Base-by-base conservation (phyloP, 129 eudicot species). In the carrot (Daucus carota) region DNA sequence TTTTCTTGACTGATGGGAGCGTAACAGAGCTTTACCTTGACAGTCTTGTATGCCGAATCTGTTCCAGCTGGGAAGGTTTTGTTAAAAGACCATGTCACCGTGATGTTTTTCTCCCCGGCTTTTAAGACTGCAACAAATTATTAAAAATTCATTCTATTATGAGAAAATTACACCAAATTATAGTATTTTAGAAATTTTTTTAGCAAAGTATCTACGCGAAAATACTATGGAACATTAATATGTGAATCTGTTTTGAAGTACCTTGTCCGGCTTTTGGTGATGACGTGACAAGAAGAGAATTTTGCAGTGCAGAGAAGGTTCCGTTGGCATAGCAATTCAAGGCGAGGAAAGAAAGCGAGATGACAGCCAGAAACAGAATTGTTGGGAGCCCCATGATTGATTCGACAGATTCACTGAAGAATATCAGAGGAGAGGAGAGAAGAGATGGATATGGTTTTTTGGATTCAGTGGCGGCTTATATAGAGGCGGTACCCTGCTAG, bases 1-100 rank as follows among this genome's bases (percentile, higher is more conserved):
- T 88, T 94, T 67, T 70, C 47, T 71, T 92, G 96, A 84, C 96
- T 92, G 13, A 84, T 75, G 0, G 88, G 88, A 4, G 89, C 92
- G 17, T 83, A 88, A 75, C 94, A 92, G 18, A 92, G 92, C 80
- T 81, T 86, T 38, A 90, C 85, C 76, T 88, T 82, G 26, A 88
- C 77, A 2, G 87, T 90, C 77, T 82, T 85, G 86, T 90, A 92
- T 72, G 16, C 67, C 2, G 92, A 78, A 46, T 88, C 87, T 24
- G 86, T 74, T 24, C 78, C 88, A 31, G 75, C 73, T 41, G 82
- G 72, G 72, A 44, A 70, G 44, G 72, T 86, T 36, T 59, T 60
- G 88, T 86, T 84, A 4, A 86, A 43, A 46, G 77, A 79, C 93
- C 96, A 90, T 73, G 88, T 70, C 16, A 88, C 84, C 0, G 90